A percentile compares a stretch with the other conserved stretches of the same genome.
Conservation (phyloP, 495 filamentous ascomycete genomes). For the Halenospora varia region DNA sequence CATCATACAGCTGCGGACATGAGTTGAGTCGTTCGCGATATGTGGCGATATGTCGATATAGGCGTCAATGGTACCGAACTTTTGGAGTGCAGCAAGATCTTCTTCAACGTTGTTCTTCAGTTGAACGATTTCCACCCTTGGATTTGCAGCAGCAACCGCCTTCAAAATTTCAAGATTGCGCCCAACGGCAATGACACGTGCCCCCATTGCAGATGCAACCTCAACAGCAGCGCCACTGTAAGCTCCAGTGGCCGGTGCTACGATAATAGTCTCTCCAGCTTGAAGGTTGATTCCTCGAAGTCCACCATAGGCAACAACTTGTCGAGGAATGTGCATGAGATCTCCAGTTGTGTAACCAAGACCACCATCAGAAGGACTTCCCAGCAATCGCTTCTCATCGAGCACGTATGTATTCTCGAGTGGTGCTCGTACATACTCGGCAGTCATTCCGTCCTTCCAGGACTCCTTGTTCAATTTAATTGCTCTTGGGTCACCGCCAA, state of each 20-base stretch:
- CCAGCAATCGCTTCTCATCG: background rate
- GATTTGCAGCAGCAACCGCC: conserved; percentile 29
- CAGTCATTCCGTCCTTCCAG: background rate
- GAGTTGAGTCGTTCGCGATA: conserved; percentile 28
- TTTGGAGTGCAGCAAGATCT: conserved; percentile 31
- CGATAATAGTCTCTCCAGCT: conserved; percentile 46
- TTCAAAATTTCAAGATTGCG: conserved; percentile 34
- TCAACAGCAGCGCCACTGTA: conserved; percentile 43
- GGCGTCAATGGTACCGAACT: conserved; percentile 31
- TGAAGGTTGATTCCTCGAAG: conserved; percentile 42
- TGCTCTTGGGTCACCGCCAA: background rate
- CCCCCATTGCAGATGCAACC: conserved; percentile 46
- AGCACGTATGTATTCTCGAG: background rate
- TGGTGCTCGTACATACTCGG: background rate
- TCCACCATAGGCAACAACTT: conserved; percentile 47
- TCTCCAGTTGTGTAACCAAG: background rate
- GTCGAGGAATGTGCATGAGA: background rate
- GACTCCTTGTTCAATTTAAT: background rate
- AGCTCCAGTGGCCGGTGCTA: conserved; percentile 46
- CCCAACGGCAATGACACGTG: conserved; percentile 46
- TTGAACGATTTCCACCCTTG: background rate
- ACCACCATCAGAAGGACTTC: background rate
- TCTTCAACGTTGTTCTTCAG: conserved; percentile 27
- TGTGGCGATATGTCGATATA: conserved; percentile 45
- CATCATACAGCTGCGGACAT: conserved; percentile 36